Evolutionary conservation across 495 filamentous ascomycete species (phyloP).

Genomic region (Penicillium cinerascens): DNA sequence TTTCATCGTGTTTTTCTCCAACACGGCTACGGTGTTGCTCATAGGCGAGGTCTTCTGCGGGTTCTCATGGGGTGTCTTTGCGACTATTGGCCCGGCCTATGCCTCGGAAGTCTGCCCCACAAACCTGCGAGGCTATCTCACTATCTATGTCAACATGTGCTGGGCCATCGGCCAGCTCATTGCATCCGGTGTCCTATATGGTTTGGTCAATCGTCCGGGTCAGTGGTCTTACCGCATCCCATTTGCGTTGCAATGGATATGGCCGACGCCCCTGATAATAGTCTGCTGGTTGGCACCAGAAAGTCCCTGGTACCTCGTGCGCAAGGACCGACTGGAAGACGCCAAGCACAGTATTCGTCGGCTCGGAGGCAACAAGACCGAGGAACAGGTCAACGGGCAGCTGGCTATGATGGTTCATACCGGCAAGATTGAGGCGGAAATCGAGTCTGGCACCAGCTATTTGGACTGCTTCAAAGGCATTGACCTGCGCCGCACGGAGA

Average conservation of each 20-base stretch:
- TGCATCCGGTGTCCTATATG: constrained; percentile 50
- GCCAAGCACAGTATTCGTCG: constrained; percentile 40
- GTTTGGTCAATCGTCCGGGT: constrained; percentile 35
- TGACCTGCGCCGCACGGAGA: constrained; percentile 67
- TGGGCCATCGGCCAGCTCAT: constrained; percentile 66
- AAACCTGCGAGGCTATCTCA: constrained; percentile 53
- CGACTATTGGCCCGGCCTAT: constrained; percentile 57
- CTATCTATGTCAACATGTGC: constrained; percentile 61
- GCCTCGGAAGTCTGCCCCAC: constrained; percentile 61
- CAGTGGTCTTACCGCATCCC: constrained; percentile 51
- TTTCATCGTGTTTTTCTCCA: constrained; percentile 53
- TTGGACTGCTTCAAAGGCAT: constrained; percentile 68
- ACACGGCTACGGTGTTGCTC: constrained; percentile 37
- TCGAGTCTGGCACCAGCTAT: constrained; percentile 57
- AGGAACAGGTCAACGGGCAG: constrained; percentile 37
- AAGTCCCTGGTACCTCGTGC: constrained; percentile 61
- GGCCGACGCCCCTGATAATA: constrained; percentile 56
- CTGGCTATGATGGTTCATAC: constrained; percentile 61
- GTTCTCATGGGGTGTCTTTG: constrained; percentile 51
- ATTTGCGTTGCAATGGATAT: constrained; percentile 65
- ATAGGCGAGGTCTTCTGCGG: constrained; percentile 45
- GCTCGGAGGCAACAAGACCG: constrained; percentile 49
- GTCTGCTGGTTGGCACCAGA: constrained; percentile 58
- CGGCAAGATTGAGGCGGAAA: constrained; percentile 54
- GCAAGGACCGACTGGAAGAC: constrained; percentile 50